phyloP scores from a whole-genome alignment of 2,329 filamentous ascomycete genomes.

The Paracorniculantispora psalliotae region DNA sequence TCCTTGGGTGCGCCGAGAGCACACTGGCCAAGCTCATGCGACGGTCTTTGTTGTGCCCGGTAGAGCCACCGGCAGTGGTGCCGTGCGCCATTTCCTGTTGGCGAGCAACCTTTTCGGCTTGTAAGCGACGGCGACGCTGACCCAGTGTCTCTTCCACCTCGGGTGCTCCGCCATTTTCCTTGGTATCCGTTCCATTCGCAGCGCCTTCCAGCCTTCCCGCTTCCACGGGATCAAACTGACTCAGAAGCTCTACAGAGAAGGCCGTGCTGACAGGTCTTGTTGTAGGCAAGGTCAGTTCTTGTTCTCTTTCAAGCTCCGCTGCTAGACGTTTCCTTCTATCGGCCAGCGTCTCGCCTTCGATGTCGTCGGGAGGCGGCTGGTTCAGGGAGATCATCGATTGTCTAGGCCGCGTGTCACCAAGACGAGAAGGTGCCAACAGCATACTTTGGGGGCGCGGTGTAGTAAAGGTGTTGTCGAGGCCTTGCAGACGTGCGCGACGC shows the following conservation, averaged over 20 bases:
- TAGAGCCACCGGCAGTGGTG: conserved; percentile 17
- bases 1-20: conserved; percentile 39
- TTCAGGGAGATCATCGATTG: conserved; percentile 24
- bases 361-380: conserved; percentile 51
- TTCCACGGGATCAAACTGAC: conserved; percentile 53
- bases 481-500: conserved; percentile 69
- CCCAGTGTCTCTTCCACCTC: conserved; percentile 71
- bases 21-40: conserved; percentile 57
- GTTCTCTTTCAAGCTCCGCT: conserved; percentile 41
- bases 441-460: conserved; percentile 39
- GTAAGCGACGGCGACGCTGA: conserved; percentile 68
- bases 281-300: conserved; percentile 41
- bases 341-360: conserved; percentile 60
- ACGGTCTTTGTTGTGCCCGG: conserved; percentile 21
- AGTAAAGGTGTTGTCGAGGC: conserved; percentile 46
- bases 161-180: conserved; percentile 37
- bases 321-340: conserved; percentile 62
- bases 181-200: conserved; percentile 23
- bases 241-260: conserved; percentile 66
- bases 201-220: conserved; percentile 34
- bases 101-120: conserved; percentile 62
- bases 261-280: conserved; percentile 57
- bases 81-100: conserved; percentile 47
- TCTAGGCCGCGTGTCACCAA: conserved; percentile 9
- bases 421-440: conserved; percentile 27